These are phyloP conservation scores for Botryotinia globosa DNA, from an alignment of 2,329 filamentous ascomycete species.

Conservation along the genomic window DNA sequence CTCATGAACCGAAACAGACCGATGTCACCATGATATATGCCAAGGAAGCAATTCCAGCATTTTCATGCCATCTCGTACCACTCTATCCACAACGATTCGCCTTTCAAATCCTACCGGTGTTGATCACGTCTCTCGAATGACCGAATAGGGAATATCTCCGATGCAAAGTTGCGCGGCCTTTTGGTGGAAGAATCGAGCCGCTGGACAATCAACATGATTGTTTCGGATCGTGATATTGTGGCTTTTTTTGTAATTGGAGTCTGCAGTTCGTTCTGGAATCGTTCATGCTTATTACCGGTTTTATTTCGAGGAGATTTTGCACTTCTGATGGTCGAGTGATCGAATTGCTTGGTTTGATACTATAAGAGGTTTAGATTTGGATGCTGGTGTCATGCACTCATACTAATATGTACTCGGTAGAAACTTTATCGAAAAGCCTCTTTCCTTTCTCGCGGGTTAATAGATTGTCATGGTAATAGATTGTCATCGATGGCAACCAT, in stretches of 20 bases:
- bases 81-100: background rate
- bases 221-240: conserved; percentile 11
- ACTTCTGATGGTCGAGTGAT: background rate
- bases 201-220: conserved; percentile 3
- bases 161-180: conserved; percentile 20
- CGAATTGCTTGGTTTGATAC: background rate
- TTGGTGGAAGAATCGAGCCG: conserved; percentile 16
- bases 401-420: background rate
- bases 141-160: conserved; percentile 13
- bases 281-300: conserved; percentile 5
- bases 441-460: background rate
- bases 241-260: conserved; percentile 5
- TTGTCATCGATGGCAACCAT: background rate
- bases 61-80: conserved; percentile 12
- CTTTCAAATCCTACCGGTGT: background rate
- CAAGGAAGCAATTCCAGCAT: conserved; percentile 1
- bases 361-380: background rate
- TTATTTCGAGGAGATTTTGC: background rate
- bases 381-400: background rate
- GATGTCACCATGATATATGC: background rate
- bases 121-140: conserved; percentile 6
- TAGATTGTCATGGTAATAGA: background rate
- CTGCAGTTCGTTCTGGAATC: background rate
- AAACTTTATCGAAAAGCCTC: background rate
- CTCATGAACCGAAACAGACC: background rate